Evolutionary conservation across 805 yeast species (phyloP), one percentile per base, ranked within the genome.

Genomic region (Saturnispora besseyi): DNA sequence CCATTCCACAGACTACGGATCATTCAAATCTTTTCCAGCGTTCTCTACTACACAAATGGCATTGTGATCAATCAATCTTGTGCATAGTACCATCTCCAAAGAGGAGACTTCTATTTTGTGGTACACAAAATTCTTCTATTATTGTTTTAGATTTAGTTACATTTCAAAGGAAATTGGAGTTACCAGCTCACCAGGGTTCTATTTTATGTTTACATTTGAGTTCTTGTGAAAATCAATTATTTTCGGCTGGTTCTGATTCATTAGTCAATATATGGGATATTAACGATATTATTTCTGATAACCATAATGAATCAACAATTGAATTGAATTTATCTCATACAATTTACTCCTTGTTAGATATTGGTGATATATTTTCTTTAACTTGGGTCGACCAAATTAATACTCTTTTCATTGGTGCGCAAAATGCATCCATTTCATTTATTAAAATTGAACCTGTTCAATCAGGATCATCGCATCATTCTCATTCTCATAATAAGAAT

Each of bases 161-260:
- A 0, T 91, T 78, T 62, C 81, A 81, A 55, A 70, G 73, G 45
- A 75, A 74, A 43, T 63, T 71, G 36, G 71, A 69, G 9, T 65
- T 86, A 21, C 71, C 71, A 5, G 87, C 86, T n/a, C 87, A 83
- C 59, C 67, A 76, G 0, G 84, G 89, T 0, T 76, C 89, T n/a
- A 87, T 91, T 2, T 69, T 89, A 34, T 82, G 93, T 59, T 62
- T 91, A 52, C 68, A 79, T 24, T 67, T 77, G 41, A 76, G 81
- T 10, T 63, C 66, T 3, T 74, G 71, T 55, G 89, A 80, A 57
- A 69, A 73, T 42, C 74, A 68, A 44, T 71, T 91, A 36, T 84
- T 93, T 59, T 79, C 93, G 34, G 96, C 93, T 2, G 91, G 96
- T 2, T 81, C 93, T 8, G 98, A 91, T 62, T 89, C 97, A 2